Evolutionary conservation across 108 stramenopile species (phyloP).

Genomic region (Discostella pseudostelligera): DNA sequence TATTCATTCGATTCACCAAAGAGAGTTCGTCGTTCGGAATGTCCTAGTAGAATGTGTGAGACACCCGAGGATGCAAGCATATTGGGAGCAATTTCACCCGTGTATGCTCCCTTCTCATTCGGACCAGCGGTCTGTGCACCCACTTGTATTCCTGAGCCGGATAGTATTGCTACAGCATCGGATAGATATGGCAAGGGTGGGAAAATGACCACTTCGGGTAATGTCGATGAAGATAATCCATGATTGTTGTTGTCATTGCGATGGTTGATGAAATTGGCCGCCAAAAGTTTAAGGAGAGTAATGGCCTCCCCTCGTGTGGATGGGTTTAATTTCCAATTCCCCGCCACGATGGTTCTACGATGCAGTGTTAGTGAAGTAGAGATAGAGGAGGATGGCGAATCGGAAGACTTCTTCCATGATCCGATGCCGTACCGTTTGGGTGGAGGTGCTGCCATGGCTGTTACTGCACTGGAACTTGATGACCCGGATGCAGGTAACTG

Average conservation of each 20-base stretch:
- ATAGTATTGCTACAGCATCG: constrained; percentile 40
- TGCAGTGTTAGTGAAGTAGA: neutral
- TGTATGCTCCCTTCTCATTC: constrained; percentile 52
- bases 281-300: constrained; percentile 53
- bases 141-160: constrained; percentile 72
- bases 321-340: constrained; percentile 82
- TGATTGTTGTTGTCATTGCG: constrained; percentile 15
- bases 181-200: constrained; percentile 66
- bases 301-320: constrained; percentile 55
- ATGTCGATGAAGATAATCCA: neutral
- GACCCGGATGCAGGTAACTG: too few species aligned
- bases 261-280: constrained; percentile 50
- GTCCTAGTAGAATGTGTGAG: constrained; percentile 51
- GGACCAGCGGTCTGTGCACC: constrained; percentile 68
- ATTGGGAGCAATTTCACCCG: constrained; percentile 52
- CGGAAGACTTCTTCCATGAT: neutral
- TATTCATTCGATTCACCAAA: constrained; percentile 47
- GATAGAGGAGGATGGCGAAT: neutral
- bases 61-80: constrained; percentile 49
- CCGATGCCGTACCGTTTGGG: constrained; percentile 5
- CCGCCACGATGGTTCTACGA: constrained; percentile 54
- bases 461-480: too few species aligned
- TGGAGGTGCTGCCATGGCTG: neutral
- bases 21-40: constrained; percentile 57
- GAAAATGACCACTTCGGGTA: constrained; percentile 62